Conservation (phyloP, 331 rosid genomes). For the Pyrus hybrid region DNA sequence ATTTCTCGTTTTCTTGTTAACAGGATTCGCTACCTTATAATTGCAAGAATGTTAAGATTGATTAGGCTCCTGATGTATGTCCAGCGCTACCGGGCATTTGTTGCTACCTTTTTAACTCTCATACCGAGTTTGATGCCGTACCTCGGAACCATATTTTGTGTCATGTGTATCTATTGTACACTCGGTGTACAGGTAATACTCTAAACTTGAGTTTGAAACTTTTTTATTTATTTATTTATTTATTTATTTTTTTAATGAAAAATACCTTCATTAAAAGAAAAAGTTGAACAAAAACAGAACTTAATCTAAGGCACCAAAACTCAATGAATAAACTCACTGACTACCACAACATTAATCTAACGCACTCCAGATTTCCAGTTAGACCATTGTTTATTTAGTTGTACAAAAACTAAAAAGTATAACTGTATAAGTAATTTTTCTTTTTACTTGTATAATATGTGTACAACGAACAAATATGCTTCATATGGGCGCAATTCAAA, state of each 20-base stretch:
- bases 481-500: background rate
- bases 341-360: background rate
- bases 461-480: background rate
- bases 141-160: conserved; percentile 84
- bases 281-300: background rate
- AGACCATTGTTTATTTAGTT: background rate
- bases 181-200: conserved; percentile 83
- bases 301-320: background rate
- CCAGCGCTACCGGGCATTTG: conserved; percentile 70
- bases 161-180: conserved; percentile 72
- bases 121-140: conserved; percentile 99
- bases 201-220: conserved; percentile 5
- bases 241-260: background rate
- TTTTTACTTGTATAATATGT: background rate
- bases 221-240: too few relatives aligned
- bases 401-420: background rate
- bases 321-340: background rate
- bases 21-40: conserved; percentile 99
- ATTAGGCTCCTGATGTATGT: conserved; percentile 87
- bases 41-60: conserved; percentile 87
- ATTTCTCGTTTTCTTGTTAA: conserved; percentile 9
- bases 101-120: conserved; percentile 86
- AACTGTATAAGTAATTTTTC: background rate
- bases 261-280: background rate
- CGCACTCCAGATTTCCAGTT: background rate